Evolutionary conservation across 2,329 filamentous ascomycete genomes (phyloP).

Genomic region (Fusarium staphyleae): DNA sequence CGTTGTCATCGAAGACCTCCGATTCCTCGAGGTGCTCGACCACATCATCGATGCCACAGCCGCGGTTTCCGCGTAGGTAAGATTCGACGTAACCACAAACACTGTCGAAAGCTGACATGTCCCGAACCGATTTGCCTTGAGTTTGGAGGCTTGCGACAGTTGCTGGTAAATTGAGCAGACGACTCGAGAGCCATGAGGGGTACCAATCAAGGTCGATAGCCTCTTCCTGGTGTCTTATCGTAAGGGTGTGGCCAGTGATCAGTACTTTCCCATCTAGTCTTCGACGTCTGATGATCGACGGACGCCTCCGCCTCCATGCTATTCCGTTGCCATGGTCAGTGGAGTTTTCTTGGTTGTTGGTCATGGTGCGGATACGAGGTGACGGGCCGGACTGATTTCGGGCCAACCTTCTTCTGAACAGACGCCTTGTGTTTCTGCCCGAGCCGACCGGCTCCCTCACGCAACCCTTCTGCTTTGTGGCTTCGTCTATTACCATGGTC

Average conservation of each 20-base stretch:
- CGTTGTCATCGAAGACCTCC: not conserved
- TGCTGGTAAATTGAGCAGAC: not conserved
- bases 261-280: not conserved
- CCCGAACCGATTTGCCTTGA: not conserved
- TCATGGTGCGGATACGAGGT: not conserved
- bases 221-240: not conserved
- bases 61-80: not conserved
- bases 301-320: not conserved
- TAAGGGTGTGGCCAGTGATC: not conserved
- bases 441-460: not conserved
- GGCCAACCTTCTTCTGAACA: not conserved
- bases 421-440: not conserved
- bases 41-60: not conserved
- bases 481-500: no score
- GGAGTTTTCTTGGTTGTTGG: not conserved
- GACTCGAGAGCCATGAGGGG: not conserved
- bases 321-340: not conserved
- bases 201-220: conserved; percentile 1
- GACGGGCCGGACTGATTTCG: not conserved
- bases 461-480: no score
- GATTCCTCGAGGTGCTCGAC: conserved; percentile 1
- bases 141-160: not conserved
- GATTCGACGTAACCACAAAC: not conserved
- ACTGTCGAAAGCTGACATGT: not conserved
- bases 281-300: not conserved